Conservation (phyloP, 495 filamentous ascomycete species). For the Xylaria telfairii region DNA sequence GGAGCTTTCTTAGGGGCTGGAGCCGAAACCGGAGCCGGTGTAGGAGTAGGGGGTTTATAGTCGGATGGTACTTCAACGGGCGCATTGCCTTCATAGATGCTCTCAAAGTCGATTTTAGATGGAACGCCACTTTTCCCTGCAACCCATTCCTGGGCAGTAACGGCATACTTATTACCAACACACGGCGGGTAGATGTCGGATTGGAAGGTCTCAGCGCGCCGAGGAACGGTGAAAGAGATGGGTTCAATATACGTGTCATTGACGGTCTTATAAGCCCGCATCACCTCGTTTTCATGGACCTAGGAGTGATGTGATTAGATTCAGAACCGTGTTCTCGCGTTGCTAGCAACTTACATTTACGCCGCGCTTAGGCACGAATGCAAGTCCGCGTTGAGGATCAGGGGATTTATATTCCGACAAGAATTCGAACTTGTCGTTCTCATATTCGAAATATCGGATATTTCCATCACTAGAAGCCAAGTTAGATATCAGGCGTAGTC, state of each 20-base stretch:
- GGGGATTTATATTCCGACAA: constrained; percentile 93
- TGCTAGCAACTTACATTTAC: constrained; percentile 68
- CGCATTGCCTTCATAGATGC: constrained; percentile 82
- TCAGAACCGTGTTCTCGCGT: neutral
- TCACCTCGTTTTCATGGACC: constrained; percentile 94
- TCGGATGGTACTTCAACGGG: constrained; percentile 75
- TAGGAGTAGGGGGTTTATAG: constrained; percentile 64
- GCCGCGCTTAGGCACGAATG: constrained; percentile 93
- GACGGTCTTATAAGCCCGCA: constrained; percentile 95
- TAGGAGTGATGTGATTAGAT: constrained; percentile 45
- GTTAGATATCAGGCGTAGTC: constrained; percentile 22
- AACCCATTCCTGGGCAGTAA: constrained; percentile 83
- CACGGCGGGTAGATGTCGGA: constrained; percentile 94
- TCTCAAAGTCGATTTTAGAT: constrained; percentile 90
- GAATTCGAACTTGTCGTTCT: constrained; percentile 97
- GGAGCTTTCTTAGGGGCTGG: constrained; percentile 62
- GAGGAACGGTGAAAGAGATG: constrained; percentile 95
- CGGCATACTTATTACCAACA: constrained; percentile 74
- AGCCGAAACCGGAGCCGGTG: constrained; percentile 55
- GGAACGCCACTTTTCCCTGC: constrained; percentile 81
- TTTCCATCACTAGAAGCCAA: constrained; percentile 78
- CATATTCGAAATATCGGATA: constrained; percentile 97
- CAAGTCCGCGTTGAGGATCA: constrained; percentile 93
- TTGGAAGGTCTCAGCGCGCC: constrained; percentile 95
- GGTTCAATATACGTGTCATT: constrained; percentile 94